Evolutionary conservation across 768 basidiomycete genomes (phyloP).

Genomic region (Xerocomellus intermedius): DNA sequence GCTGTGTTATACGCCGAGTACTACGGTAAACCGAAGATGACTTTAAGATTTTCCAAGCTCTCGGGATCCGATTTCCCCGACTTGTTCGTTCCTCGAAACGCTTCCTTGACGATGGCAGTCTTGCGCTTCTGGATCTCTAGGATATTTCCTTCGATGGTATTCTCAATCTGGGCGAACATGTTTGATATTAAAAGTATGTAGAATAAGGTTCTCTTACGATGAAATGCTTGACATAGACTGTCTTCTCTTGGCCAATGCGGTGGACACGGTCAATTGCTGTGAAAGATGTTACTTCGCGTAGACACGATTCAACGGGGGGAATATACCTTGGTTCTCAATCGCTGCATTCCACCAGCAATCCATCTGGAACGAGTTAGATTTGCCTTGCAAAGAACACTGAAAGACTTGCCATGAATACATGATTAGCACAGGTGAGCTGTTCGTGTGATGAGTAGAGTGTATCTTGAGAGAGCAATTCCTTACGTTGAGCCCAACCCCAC

Average conservation of each 20-base stretch:
- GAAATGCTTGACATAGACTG: slow-evolving; percentile 83
- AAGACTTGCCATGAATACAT: slow-evolving; percentile 78
- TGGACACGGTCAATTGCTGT: slow-evolving; percentile 87
- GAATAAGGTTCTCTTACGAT: slow-evolving; percentile 49
- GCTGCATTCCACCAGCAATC: slow-evolving; percentile 93
- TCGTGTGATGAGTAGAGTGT: not conserved
- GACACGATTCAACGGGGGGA: not conserved
- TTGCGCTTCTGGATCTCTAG: slow-evolving; percentile 83
- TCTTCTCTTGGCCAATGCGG: slow-evolving; percentile 77
- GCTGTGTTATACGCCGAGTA: slow-evolving; percentile 10
- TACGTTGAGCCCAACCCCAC: slow-evolving; percentile 89
- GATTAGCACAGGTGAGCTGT: slow-evolving; percentile 75
- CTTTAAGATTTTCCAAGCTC: slow-evolving; percentile 75
- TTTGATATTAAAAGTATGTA: not conserved
- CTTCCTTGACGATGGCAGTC: slow-evolving; percentile 82
- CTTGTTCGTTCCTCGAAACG: slow-evolving; percentile 59
- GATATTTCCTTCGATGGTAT: slow-evolving; percentile 80
- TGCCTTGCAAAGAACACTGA: too few species aligned
- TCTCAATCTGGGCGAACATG: slow-evolving; percentile 47
- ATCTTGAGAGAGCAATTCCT: slow-evolving; percentile 19
- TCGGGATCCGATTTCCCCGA: slow-evolving; percentile 55
- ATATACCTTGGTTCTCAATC: slow-evolving; percentile 70
- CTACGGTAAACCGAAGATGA: slow-evolving; percentile 37
- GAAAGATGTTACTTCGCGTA: slow-evolving; percentile 4
- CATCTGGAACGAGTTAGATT: slow-evolving; percentile 52